These are phyloP conservation scores for Sutorius eximius DNA, from an alignment of 1,284 basidiomycete genomes.

Conservation along the genomic window DNA sequence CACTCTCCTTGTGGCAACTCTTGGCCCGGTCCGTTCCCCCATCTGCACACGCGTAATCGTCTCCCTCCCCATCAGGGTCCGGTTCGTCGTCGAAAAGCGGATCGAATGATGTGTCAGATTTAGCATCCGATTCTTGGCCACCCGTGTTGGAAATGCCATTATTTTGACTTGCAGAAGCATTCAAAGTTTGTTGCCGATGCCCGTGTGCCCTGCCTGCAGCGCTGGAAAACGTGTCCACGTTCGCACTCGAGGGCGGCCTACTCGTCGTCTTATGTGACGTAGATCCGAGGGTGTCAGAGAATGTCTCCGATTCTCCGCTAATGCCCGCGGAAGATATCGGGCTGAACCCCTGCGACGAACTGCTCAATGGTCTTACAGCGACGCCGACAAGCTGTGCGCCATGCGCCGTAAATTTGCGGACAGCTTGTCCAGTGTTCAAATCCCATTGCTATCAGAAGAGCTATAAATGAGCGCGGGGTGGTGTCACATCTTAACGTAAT, in stretches of 20 bases:
- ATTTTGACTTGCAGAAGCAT: slow-evolving; percentile 26
- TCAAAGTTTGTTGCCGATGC: slow-evolving; percentile 15
- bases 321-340: slow-evolving; percentile 32
- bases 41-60: slow-evolving; percentile 24
- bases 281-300: slow-evolving; percentile 8
- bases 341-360: slow-evolving; percentile 37
- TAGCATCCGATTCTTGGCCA: slow-evolving; percentile 54
- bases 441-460: slow-evolving; percentile 85
- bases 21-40: slow-evolving; percentile 12
- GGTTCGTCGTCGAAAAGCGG: slow-evolving; percentile 80
- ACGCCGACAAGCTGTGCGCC: slow-evolving; percentile 86
- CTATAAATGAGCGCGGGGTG: slow-evolving; percentile 4
- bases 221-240: slow-evolving; percentile 22
- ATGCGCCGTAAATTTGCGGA: slow-evolving; percentile 80
- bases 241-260: slow-evolving; percentile 17
- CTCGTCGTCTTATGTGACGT: slow-evolving; percentile 11
- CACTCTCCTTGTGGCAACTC: slow-evolving; percentile 19
- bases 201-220: slow-evolving; percentile 19
- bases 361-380: slow-evolving; percentile 68
- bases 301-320: slow-evolving; percentile 22
- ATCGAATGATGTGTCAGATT: slow-evolving; percentile 76
- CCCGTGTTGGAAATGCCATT: slow-evolving; percentile 24
- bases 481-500: slow-evolving; percentile 2
- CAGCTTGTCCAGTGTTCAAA: slow-evolving; percentile 84
- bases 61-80: slow-evolving; percentile 49